These are phyloP conservation scores for Fusarium irregulare DNA, from an alignment of 2,329 filamentous ascomycete species.

Conservation along the genomic window DNA sequence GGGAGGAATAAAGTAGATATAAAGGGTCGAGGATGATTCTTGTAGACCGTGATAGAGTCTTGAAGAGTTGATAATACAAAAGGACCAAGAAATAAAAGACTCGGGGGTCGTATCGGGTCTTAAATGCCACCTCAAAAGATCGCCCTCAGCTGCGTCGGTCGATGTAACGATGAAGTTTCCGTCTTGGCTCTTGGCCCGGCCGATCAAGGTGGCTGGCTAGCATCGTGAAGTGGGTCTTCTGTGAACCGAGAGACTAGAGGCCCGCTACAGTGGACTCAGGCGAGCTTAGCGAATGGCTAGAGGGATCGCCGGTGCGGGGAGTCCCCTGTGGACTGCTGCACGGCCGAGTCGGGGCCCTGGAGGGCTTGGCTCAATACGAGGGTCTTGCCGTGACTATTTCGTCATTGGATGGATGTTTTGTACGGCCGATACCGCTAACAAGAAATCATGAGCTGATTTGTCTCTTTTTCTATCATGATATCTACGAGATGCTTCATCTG, in stretches of 20 bases:
- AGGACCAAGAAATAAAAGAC: conserved; percentile 20
- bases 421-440: conserved; percentile 21
- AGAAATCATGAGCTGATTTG: conserved; percentile 4
- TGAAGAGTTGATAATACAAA: conserved; percentile 4
- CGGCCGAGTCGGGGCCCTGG: conserved; percentile 26
- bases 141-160: conserved; percentile 13
- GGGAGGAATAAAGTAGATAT: neutral
- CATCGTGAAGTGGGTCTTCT: conserved; percentile 15
- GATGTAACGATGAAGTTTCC: conserved; percentile 36
- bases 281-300: conserved; percentile 32
- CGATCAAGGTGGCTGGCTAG: conserved; percentile 30
- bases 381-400: conserved; percentile 29
- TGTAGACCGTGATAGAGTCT: neutral
- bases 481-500: neutral
- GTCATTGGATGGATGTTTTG: conserved; percentile 27
- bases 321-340: conserved; percentile 32
- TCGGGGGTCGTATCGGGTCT: conserved; percentile 18
- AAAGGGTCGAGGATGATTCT: neutral
- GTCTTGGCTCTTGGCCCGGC: conserved; percentile 4
- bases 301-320: conserved; percentile 39
- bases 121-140: conserved; percentile 31
- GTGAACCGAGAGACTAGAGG: conserved; percentile 20
- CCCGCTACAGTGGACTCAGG: conserved; percentile 10
- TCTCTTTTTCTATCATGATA: neutral
- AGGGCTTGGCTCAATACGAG: conserved; percentile 32